These are phyloP conservation scores for Penicillium lagena DNA, from an alignment of 495 filamentous ascomycete genomes.

Conservation along the genomic window DNA sequence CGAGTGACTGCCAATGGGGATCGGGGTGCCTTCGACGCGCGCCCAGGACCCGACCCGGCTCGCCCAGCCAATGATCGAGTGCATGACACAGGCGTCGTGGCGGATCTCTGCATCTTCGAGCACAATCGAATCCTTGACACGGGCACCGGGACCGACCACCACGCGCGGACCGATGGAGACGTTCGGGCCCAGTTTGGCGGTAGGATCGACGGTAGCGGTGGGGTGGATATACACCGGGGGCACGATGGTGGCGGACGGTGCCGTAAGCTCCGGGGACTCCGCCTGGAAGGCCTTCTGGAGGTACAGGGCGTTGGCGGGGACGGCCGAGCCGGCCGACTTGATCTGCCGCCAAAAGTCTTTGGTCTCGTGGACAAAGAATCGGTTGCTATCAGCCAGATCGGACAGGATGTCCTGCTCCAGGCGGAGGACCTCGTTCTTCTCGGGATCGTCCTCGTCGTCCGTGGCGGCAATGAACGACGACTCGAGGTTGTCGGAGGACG, in stretches of 20 bases:
- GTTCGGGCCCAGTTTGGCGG: conserved; percentile 94
- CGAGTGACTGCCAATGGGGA: conserved; percentile 78
- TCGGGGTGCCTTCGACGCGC: conserved; percentile 93
- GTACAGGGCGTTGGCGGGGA: conserved; percentile 96
- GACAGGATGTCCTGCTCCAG: conserved; percentile 97
- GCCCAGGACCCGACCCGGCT: conserved; percentile 96
- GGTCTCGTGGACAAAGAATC: conserved; percentile 97
- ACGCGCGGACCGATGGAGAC: conserved; percentile 90
- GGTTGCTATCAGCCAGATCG: conserved; percentile 93
- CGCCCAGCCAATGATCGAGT: conserved; percentile 96
- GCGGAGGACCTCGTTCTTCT: conserved; percentile 82
- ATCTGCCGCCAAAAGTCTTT: conserved; percentile 99
- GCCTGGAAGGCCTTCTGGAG: conserved; percentile 89
- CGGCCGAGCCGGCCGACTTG: conserved; percentile 96
- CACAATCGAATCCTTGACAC: conserved; percentile 94
- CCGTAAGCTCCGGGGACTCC: conserved; percentile 72
- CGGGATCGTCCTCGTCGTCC: conserved; percentile 63
- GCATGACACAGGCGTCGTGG: conserved; percentile 93
- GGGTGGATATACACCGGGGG: conserved; percentile 97
- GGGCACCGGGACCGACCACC: conserved; percentile 76
- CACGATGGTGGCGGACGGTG: conserved; percentile 83
- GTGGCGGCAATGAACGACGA: conserved; percentile 64
- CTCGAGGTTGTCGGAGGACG: conserved; percentile 89
- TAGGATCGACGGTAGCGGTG: conserved; percentile 85
- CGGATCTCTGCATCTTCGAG: conserved; percentile 94